A percentile compares a stretch with the other conserved stretches of the same genome.
These are phyloP conservation scores for Candida odintsovae DNA, from an alignment of 805 yeast genomes.

Conservation along the genomic window DNA sequence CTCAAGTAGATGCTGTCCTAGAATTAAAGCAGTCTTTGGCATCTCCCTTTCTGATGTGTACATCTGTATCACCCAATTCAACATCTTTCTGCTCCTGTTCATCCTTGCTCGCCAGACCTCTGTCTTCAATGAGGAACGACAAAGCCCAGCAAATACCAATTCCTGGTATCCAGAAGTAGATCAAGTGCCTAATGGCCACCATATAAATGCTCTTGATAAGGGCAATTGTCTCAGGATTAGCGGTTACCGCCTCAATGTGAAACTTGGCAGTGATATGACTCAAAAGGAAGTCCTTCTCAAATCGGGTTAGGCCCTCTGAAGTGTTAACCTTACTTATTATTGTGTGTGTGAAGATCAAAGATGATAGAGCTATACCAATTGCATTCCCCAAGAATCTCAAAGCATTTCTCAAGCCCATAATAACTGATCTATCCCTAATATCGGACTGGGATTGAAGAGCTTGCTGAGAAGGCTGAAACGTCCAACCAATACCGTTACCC, in stretches of 20 bases:
- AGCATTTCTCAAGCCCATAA: constrained; percentile 2
- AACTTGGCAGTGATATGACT: constrained; percentile 1
- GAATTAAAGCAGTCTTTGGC: too few species aligned
- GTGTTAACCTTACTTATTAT: not conserved
- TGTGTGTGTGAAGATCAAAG: constrained; percentile 4
- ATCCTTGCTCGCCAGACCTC: constrained; percentile 3
- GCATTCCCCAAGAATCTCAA: constrained; percentile 6
- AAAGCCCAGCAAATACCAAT: constrained; percentile 3
- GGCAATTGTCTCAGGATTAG: not conserved
- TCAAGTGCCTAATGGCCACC: constrained; percentile 1
- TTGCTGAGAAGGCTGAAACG: constrained; percentile 16
- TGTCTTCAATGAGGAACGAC: constrained; percentile 4
- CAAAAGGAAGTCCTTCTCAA: constrained; percentile 1
- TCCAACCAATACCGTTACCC: constrained; percentile 38
- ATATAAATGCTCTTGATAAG: not conserved
- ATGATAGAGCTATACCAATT: constrained; percentile 4
- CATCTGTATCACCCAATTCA: not conserved
- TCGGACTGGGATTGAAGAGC: constrained; percentile 3
- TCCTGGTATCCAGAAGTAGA: constrained; percentile 5
- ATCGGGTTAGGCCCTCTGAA: not conserved
- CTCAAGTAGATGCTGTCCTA: too few species aligned
- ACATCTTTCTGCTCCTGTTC: not conserved
- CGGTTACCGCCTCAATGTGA: not conserved
- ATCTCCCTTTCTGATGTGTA: not conserved
- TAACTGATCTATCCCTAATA: constrained; percentile 5